Conservation (phyloP, 306 rosid species). For the Cucurbita ficifolia region DNA sequence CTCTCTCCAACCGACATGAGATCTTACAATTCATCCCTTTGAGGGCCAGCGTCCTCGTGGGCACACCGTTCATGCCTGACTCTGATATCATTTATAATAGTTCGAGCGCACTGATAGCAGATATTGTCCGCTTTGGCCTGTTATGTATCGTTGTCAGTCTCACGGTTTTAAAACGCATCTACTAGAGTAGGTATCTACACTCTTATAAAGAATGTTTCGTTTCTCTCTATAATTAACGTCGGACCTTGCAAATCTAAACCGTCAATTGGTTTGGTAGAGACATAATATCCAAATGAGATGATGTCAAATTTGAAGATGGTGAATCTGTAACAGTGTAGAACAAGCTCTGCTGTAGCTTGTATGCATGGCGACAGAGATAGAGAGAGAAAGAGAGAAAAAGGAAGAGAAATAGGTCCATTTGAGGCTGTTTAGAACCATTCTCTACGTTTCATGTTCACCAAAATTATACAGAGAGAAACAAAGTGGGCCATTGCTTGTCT, state of each 20-base stretch:
- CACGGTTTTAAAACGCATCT: too few relatives aligned
- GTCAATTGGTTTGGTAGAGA: neutral
- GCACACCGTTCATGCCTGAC: too few relatives aligned
- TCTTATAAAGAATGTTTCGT: too few relatives aligned
- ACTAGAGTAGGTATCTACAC: too few relatives aligned
- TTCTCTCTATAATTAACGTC: too few relatives aligned
- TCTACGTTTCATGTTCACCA: neutral
- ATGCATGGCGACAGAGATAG: neutral
- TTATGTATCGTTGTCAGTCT: too few relatives aligned
- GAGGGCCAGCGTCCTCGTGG: too few relatives aligned
- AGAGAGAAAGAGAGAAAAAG: neutral
- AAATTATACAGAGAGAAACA: neutral
- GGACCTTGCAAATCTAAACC: neutral
- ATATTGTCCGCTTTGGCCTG: too few relatives aligned
- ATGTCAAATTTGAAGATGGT: neutral
- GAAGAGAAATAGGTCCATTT: neutral
- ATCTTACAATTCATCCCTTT: too few relatives aligned
- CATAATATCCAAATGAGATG: neutral
- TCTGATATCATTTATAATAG: too few relatives aligned
- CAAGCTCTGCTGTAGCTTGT: neutral
- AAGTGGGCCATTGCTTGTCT: constrained; percentile 4
- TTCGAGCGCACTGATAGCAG: too few relatives aligned
- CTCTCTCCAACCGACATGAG: too few relatives aligned
- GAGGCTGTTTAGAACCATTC: constrained; percentile 2
- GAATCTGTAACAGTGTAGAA: neutral